Conservation (phyloP, 495 filamentous ascomycete species). For the Penicillium manginii region DNA sequence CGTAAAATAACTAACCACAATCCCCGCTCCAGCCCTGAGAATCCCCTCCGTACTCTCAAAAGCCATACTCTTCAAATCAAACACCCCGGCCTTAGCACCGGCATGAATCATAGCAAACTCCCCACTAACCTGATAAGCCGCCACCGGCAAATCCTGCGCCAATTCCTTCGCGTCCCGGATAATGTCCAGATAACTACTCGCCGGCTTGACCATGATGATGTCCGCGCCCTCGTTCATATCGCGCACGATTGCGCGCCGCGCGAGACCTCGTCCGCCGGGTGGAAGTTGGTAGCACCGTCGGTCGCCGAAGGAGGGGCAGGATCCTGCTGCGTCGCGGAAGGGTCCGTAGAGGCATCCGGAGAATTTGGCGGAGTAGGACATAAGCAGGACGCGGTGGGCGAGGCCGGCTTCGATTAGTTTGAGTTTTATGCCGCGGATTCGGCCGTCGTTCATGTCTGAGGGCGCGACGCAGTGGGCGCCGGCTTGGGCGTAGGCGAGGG, state of each 20-base stretch:
- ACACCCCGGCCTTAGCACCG: conserved; percentile 94
- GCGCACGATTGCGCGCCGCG: conserved; percentile 84
- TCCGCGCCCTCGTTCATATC: conserved; percentile 94
- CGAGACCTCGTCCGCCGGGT: conserved; percentile 88
- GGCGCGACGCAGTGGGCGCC: conserved; percentile 97
- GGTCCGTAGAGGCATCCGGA: conserved; percentile 95
- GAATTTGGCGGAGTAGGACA: conserved; percentile 98
- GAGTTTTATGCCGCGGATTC: conserved; percentile 93
- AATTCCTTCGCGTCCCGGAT: conserved; percentile 95
- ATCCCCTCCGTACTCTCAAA: conserved; percentile 94
- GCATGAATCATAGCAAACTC: conserved; percentile 99
- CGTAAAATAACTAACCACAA: conserved; percentile 91
- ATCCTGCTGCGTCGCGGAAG: conserved; percentile 95
- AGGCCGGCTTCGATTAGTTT: conserved; percentile 92
- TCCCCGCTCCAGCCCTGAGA: conserved; percentile 86
- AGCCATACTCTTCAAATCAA: conserved; percentile 93
- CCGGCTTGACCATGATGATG: conserved; percentile 99
- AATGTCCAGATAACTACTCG: conserved; percentile 91
- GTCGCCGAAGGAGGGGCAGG: conserved; percentile 89
- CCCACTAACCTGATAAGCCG: conserved; percentile 95
- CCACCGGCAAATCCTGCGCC: conserved; percentile 84
- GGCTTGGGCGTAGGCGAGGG: conserved; percentile 87
- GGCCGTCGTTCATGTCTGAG: conserved; percentile 98
- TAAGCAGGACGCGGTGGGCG: conserved; percentile 84
- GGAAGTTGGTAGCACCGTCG: conserved; percentile 96